These are phyloP conservation scores for Cardamine resedifolia DNA, from an alignment of 345 rosid species.

Conservation along the genomic window DNA sequence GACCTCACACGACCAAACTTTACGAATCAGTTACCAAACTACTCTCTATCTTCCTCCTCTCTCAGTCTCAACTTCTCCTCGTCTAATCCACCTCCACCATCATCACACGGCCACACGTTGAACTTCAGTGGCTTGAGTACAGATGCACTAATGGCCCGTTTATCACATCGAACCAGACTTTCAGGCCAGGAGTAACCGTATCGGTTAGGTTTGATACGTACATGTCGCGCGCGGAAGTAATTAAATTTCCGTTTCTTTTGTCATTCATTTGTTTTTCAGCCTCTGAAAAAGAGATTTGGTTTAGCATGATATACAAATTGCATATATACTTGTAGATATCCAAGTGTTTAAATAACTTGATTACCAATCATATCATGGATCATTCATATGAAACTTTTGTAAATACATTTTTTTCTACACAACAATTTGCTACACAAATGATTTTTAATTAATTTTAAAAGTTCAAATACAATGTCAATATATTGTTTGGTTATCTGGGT, in stretches of 20 bases:
- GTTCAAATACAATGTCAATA: not conserved
- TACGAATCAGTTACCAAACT: conserved; percentile 28
- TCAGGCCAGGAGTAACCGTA: conserved; percentile 14
- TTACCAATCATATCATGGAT: conserved; percentile 2
- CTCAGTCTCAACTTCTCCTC: conserved; percentile 44
- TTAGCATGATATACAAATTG: conserved; percentile 8
- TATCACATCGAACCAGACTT: conserved; percentile 24
- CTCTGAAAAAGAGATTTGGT: not conserved
- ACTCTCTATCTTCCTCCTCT: conserved; percentile 36
- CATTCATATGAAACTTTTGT: not conserved
- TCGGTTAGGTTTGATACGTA: not conserved
- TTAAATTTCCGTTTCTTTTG: not conserved
- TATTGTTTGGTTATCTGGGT: not conserved
- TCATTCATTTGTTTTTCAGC: conserved; percentile 5
- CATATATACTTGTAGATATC: conserved; percentile 6
- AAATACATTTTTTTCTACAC: not conserved
- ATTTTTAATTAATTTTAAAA: not conserved
- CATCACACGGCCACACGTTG: conserved; percentile 19
- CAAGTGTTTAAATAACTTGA: not conserved
- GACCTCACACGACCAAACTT: conserved; percentile 55
- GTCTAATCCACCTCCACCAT: conserved; percentile 23
- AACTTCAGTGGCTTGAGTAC: conserved; percentile 32
- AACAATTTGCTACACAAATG: not conserved
- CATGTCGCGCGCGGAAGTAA: not conserved
- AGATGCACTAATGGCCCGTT: conserved; percentile 23